A percentile compares a stretch with the other conserved stretches of the same genome.
phyloP scores from a whole-genome alignment of 2,329 filamentous ascomycete species.

The Botrytis squamosa region DNA sequence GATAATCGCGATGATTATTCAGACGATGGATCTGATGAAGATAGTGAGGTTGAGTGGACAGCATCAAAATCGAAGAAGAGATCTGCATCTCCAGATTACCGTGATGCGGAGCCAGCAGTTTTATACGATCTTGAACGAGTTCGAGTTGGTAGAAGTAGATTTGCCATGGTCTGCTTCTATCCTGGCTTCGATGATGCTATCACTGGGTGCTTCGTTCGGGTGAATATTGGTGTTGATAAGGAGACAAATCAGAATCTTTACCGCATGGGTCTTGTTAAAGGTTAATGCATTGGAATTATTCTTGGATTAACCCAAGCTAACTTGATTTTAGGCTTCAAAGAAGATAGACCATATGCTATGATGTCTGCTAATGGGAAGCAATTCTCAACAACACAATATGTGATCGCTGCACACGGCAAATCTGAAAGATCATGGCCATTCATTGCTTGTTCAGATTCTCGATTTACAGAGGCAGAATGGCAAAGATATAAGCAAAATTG shows the following conservation, averaged over 20 bases:
- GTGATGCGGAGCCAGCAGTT: constrained; percentile 63
- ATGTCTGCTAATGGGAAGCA: constrained; percentile 69
- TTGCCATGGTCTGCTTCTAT: constrained; percentile 89
- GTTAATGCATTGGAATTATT: constrained; percentile 45
- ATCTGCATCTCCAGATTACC: constrained; percentile 45
- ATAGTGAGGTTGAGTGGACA: constrained; percentile 79
- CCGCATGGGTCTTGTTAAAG: constrained; percentile 84
- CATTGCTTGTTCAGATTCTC: constrained; percentile 81
- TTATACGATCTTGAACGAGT: constrained; percentile 82
- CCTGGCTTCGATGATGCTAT: constrained; percentile 83
- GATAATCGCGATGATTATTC: constrained; percentile 52
- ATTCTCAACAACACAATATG: constrained; percentile 84
- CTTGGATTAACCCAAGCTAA: constrained; percentile 34
- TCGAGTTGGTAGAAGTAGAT: constrained; percentile 79
- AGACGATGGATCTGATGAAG: constrained; percentile 64
- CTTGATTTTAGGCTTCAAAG: constrained; percentile 62
- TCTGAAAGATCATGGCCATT: constrained; percentile 84
- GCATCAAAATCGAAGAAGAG: constrained; percentile 52
- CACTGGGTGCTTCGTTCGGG: constrained; percentile 78
- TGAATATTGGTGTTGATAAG: constrained; percentile 76
- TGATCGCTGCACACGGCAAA: constrained; percentile 78
- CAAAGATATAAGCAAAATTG: constrained; percentile 77
- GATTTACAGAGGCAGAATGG: constrained; percentile 81
- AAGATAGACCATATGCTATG: constrained; percentile 81
- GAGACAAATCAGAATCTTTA: constrained; percentile 75